Base-by-base conservation (phyloP, 257 asterid genomes). In the Nicotiana otophora region DNA sequence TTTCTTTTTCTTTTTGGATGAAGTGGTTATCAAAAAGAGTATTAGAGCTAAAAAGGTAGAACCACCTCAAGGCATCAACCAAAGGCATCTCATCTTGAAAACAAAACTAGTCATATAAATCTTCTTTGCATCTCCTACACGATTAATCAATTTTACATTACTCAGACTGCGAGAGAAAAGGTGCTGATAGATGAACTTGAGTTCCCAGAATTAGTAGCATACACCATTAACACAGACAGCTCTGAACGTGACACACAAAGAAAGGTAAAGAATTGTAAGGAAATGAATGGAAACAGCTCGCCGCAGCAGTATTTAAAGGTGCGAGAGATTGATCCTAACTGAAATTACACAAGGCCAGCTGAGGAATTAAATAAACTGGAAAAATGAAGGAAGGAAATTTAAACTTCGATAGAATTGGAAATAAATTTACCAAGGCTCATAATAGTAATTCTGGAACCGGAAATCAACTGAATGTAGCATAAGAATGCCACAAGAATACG, bases 401-500 rank as follows among this genome's bases (percentile, higher is more conserved):
- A 90, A 88, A 17, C 58, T 84, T 69, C 42, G 82, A 81, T 81
- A 84, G 48, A 84, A 63, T 67, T 46, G 81, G 84, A 87, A 87
- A 28, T 84, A 80, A 84, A 89, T 80, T 80, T 86, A 81, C 84
- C 48, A 80, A 88, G 86, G 70, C 70, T 67, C 16, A 68, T 36
- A 76, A 81, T 26, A 36, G 81, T 82, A 85, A 86, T 75, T 75
- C 80, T 83, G 64, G 87, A 80, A 87, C 85, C 63, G 89, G 90
- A 86, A 86, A 85, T 77, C 79, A 91, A 82, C 88, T 82, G 83
- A 81, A 85, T 82, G 94, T 86, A 91, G 97, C 95, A 86, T 89
- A 86, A 78, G 86, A 83, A 89, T 90, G 95, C 97, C 93, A 89
- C 93, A 81, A 81, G 84, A 84, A 91, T 90, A 87, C 77, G 89